Evolutionary conservation across 148 eudicot species (phyloP).

Genomic region (Amaranthus palmeri): DNA sequence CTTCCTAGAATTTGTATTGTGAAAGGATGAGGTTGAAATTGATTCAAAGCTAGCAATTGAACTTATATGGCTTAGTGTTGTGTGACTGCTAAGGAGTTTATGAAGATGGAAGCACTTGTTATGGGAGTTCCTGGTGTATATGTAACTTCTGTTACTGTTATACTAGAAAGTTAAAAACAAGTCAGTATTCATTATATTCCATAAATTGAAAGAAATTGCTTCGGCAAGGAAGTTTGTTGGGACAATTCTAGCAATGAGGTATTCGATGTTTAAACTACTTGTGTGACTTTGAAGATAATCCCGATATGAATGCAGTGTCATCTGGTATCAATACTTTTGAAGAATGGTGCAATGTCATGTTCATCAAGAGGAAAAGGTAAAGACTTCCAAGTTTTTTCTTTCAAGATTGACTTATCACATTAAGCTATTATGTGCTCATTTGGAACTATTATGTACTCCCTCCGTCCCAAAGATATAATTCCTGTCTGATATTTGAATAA

Average conservation of each 20-base stretch:
- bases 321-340: not conserved
- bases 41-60: constrained; percentile 6
- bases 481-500: too few relatives aligned
- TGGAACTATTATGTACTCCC: too few relatives aligned
- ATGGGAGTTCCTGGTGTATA: not conserved
- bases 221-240: not conserved
- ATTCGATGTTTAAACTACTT: not conserved
- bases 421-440: too few relatives aligned
- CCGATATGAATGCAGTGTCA: not conserved
- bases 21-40: not conserved
- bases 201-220: not conserved
- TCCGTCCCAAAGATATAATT: too few relatives aligned
- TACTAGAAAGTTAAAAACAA: not conserved
- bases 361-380: not conserved
- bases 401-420: not conserved
- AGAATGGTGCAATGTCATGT: not conserved
- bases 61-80: not conserved
- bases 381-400: not conserved
- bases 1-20: not conserved
- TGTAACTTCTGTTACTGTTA: constrained; percentile 2
- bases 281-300: not conserved
- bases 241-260: not conserved
- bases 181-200: not conserved
- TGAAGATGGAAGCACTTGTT: constrained; percentile 2
- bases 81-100: not conserved